Evolutionary conservation across 2,329 filamentous ascomycete genomes (phyloP).

Genomic region (Mycocentrospora acerina): DNA sequence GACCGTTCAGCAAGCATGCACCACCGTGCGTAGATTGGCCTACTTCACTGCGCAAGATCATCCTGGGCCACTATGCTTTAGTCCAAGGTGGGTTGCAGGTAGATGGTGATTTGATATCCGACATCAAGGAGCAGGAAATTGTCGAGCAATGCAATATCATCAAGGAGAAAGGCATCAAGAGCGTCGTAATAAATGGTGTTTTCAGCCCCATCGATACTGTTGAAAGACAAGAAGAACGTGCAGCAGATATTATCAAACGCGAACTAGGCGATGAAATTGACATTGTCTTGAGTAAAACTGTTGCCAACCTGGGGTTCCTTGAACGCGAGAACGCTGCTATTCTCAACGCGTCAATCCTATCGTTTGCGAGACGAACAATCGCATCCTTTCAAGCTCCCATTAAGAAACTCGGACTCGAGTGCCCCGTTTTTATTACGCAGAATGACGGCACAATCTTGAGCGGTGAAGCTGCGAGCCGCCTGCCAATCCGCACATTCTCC

Average conservation of each 20-base stretch:
- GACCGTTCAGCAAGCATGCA: constrained; percentile 51
- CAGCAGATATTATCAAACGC: constrained; percentile 50
- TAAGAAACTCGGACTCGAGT: constrained; percentile 47
- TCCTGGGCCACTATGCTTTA: constrained; percentile 48
- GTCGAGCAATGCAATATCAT: constrained; percentile 48
- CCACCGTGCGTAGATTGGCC: constrained; percentile 56
- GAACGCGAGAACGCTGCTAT: constrained; percentile 56
- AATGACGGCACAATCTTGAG: constrained; percentile 55
- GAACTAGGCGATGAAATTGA: constrained; percentile 50
- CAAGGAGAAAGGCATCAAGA: constrained; percentile 46
- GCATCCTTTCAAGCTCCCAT: constrained; percentile 50
- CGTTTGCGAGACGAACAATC: constrained; percentile 50
- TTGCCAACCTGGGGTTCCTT: constrained; percentile 54
- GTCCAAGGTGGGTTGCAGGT: constrained; percentile 55
- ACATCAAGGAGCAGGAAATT: constrained; percentile 49
- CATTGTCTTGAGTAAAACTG: constrained; percentile 54
- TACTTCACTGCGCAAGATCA: constrained; percentile 45
- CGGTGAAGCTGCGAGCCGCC: constrained; percentile 48
- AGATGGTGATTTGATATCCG: constrained; percentile 50
- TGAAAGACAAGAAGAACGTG: constrained; percentile 55
- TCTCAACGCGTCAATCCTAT: constrained; percentile 52
- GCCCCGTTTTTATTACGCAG: constrained; percentile 54
- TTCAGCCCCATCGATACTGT: constrained; percentile 60
- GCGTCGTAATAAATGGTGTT: constrained; percentile 58
- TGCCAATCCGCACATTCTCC: constrained; percentile 55